Evolutionary conservation across 768 basidiomycete genomes (phyloP).

Genomic region (Tylopilus balloui): DNA sequence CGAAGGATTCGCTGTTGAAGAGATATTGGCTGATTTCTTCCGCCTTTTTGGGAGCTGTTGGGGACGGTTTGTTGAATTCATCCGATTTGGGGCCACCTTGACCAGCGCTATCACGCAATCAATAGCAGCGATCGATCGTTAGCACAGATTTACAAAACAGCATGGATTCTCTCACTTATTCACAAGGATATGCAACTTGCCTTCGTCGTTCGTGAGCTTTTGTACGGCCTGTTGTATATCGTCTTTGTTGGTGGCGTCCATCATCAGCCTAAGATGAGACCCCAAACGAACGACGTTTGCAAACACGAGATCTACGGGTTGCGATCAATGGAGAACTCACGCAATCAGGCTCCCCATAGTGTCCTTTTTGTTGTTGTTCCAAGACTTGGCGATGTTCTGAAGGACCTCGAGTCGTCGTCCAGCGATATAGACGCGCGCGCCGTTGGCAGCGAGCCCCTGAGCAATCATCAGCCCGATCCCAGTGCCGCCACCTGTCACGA

Average conservation of each 20-base stretch:
- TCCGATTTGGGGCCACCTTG: constrained; percentile 59
- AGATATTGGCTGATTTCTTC: constrained; percentile 64
- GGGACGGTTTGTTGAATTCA: constrained; percentile 53
- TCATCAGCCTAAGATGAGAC: constrained; percentile 46
- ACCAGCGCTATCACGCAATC: constrained; percentile 52
- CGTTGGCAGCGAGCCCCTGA: constrained; percentile 67
- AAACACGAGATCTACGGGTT: not conserved
- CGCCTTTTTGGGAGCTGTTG: constrained; percentile 57
- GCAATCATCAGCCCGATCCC: constrained; percentile 65
- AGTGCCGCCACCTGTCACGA: constrained; percentile 48
- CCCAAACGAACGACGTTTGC: not conserved
- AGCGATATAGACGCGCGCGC: constrained; percentile 78
- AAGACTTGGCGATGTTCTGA: constrained; percentile 48
- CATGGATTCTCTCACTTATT: constrained; percentile 60
- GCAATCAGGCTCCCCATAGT: constrained; percentile 50
- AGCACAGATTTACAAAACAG: not conserved
- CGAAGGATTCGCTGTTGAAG: constrained; percentile 63
- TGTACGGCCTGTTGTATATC: constrained; percentile 58
- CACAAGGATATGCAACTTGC: constrained; percentile 71
- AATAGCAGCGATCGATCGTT: constrained; percentile 1
- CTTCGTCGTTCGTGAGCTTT: constrained; percentile 38
- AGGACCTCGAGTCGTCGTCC: constrained; percentile 65
- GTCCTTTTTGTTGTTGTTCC: constrained; percentile 36
- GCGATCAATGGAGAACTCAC: constrained; percentile 38
- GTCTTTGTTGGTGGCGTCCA: constrained; percentile 69